phyloP scores from a whole-genome alignment of 345 rosid species.

The Fremontodendron californicum region DNA sequence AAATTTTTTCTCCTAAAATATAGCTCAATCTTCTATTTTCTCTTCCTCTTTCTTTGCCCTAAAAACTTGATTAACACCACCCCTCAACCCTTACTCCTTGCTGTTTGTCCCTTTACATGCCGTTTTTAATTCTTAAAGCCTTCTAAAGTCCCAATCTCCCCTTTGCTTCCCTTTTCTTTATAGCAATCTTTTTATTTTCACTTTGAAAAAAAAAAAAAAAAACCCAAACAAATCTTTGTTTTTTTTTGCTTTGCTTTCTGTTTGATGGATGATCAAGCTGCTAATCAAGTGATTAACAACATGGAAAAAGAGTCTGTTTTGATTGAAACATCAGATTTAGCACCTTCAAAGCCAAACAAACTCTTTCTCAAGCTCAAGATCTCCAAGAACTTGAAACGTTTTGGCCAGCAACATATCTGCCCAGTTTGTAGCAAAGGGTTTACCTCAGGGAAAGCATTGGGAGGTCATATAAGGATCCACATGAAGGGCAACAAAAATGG shows the following conservation, averaged over 20 bases:
- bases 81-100: too few species aligned
- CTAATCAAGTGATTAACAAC: neutral
- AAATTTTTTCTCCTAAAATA: neutral
- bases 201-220: neutral
- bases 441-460: constrained; percentile 39
- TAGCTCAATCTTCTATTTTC: neutral
- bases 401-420: constrained; percentile 21
- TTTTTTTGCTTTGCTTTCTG: neutral
- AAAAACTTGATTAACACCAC: neutral
- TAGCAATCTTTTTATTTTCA: neutral
- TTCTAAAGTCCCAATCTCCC: neutral
- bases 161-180: neutral
- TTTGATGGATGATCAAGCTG: neutral
- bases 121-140: neutral
- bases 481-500: constrained; percentile 10
- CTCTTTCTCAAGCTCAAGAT: constrained; percentile 11
- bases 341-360: neutral
- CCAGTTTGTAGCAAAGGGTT: constrained; percentile 32
- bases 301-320: neutral
- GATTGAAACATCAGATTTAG: neutral
- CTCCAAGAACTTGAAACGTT: neutral
- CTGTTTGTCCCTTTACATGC: neutral
- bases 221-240: neutral
- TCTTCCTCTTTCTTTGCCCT: neutral
- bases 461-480: constrained; percentile 44